Evolutionary conservation across 2,329 filamentous ascomycete genomes (phyloP).

Genomic region (Xylariales sp.): DNA sequence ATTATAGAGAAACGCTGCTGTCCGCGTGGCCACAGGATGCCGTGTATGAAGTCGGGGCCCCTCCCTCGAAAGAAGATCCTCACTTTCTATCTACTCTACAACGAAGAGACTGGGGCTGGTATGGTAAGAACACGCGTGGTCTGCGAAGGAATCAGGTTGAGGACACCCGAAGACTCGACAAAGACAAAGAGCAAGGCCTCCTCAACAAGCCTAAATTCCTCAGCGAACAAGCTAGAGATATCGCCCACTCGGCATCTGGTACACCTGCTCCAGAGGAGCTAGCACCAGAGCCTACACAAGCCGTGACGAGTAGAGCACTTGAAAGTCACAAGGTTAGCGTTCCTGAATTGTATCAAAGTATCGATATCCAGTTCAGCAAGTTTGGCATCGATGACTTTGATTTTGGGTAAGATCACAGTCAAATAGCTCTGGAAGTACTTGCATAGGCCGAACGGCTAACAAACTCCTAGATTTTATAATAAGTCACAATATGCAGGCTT

Average conservation of each 20-base stretch:
- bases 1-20: conserved; percentile 81
- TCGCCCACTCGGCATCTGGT: conserved; percentile 40
- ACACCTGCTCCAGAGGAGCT: conserved; percentile 37
- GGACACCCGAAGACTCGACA: conserved; percentile 55
- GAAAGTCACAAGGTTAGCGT: conserved; percentile 77
- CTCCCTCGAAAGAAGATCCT: conserved; percentile 70
- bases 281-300: conserved; percentile 56
- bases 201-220: conserved; percentile 83
- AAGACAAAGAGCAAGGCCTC: conserved; percentile 56
- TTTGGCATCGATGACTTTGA: conserved; percentile 99
- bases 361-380: conserved; percentile 98
- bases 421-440: neutral
- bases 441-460: conserved; percentile 7
- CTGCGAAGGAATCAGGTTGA: conserved; percentile 78
- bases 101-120: conserved; percentile 69
- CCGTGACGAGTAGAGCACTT: conserved; percentile 64
- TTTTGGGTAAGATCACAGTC: conserved; percentile 61
- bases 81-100: conserved; percentile 66
- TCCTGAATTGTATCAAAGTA: conserved; percentile 83
- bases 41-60: conserved; percentile 79
- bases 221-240: conserved; percentile 83
- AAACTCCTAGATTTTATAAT: conserved; percentile 77
- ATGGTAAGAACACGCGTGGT: conserved; percentile 71
- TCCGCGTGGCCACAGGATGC: conserved; percentile 88
- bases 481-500: conserved; percentile 86